A percentile compares a stretch with the other conserved stretches of the same genome.
These are phyloP conservation scores for Termitomyces eurrhizus DNA, from an alignment of 768 basidiomycete genomes.

Conservation along the genomic window DNA sequence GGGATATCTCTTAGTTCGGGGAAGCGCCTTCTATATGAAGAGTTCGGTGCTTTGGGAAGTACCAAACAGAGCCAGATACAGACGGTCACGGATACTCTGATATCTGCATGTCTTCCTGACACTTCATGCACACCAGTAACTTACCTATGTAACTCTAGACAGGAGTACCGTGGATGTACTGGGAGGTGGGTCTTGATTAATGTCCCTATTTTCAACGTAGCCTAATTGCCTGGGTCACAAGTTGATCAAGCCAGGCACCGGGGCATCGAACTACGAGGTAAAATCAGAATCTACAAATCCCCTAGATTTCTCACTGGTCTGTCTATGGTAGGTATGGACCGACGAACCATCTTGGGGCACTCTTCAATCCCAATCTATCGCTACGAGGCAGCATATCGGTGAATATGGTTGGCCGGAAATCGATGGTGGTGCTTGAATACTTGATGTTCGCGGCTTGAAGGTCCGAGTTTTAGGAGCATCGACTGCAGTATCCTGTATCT, in stretches of 20 bases:
- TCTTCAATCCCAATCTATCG: conserved; percentile 17
- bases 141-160: conserved; percentile 7
- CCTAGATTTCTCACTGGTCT: too few species aligned
- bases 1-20: conserved; percentile 31
- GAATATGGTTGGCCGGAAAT: conserved; percentile 24
- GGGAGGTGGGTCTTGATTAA: conserved; percentile 15
- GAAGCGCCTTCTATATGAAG: conserved; percentile 33
- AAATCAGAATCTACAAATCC: too few species aligned
- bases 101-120: conserved; percentile 22
- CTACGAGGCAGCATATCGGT: conserved; percentile 18
- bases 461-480: background rate
- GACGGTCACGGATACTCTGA: conserved; percentile 32
- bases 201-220: background rate
- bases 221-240: background rate
- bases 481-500: too few species aligned
- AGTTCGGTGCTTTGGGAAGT: conserved; percentile 34
- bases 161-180: conserved; percentile 25
- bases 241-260: conserved; percentile 18
- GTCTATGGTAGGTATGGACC: conserved; percentile 20
- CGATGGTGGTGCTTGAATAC: conserved; percentile 13
- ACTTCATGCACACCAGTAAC: background rate
- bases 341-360: conserved; percentile 24
- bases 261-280: conserved; percentile 22
- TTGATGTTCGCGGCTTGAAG: background rate
- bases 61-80: conserved; percentile 35